Conservation (phyloP, 2,329 filamentous ascomycete species). For the Pyricularia grisea region DNA sequence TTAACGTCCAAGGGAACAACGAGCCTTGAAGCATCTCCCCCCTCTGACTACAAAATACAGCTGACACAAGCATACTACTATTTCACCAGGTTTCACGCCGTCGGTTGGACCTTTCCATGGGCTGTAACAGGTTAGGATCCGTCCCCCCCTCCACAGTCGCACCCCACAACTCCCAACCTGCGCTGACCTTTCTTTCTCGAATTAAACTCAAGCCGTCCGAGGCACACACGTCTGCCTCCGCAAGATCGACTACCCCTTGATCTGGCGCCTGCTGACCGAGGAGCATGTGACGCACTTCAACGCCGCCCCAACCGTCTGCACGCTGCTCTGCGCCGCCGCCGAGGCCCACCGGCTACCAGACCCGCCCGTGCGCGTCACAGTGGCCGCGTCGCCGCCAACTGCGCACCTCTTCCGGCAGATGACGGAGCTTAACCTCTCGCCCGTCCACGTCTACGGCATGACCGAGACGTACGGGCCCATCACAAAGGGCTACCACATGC, state of each 20-base stretch:
- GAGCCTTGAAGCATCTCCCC: background rate
- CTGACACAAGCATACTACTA: background rate
- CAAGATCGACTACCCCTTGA: slow-evolving; percentile 89
- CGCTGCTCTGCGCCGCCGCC: slow-evolving; percentile 71
- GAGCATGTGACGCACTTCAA: slow-evolving; percentile 92
- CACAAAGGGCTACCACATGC: slow-evolving; percentile 85
- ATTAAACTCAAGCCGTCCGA: slow-evolving; percentile 60
- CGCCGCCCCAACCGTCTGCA: slow-evolving; percentile 94
- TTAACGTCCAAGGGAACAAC: background rate
- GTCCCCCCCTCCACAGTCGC: background rate
- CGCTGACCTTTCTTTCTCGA: slow-evolving; percentile 31
- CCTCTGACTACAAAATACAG: background rate
- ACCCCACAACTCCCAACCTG: background rate
- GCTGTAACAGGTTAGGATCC: slow-evolving; percentile 39
- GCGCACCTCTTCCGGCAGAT: slow-evolving; percentile 90
- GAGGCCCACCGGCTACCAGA: slow-evolving; percentile 62
- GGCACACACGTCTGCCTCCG: slow-evolving; percentile 93
- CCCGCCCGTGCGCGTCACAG: slow-evolving; percentile 69
- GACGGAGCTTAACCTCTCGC: slow-evolving; percentile 69
- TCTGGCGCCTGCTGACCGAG: slow-evolving; percentile 81
- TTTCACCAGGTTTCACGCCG: slow-evolving; percentile 49
- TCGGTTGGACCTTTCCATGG: slow-evolving; percentile 88
- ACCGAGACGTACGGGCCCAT: slow-evolving; percentile 91
- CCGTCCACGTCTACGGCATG: slow-evolving; percentile 87
- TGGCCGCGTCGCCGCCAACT: slow-evolving; percentile 85